A percentile compares a stretch with the other conserved stretches of the same genome.
These are phyloP conservation scores for Botrytis tulipae DNA, from an alignment of 2,329 filamentous ascomycete genomes.

Conservation along the genomic window DNA sequence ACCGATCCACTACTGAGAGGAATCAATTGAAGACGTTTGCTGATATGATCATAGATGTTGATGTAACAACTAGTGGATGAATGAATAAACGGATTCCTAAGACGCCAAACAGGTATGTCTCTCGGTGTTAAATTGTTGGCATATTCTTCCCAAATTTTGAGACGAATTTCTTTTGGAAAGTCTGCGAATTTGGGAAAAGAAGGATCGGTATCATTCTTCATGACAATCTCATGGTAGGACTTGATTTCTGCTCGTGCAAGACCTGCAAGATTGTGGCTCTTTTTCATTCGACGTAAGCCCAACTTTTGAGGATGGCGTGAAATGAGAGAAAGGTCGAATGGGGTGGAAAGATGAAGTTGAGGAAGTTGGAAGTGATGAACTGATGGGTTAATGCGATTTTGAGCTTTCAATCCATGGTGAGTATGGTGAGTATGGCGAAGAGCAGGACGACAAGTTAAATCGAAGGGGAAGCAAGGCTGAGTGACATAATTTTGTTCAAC, in stretches of 20 bases:
- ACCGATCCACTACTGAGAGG: not conserved
- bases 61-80: not conserved
- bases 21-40: not conserved
- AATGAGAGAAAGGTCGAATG: not conserved
- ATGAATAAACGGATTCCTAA: not conserved
- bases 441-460: not conserved
- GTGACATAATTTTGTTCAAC: not conserved
- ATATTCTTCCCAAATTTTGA: not conserved
- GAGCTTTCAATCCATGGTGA: not conserved
- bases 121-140: not conserved
- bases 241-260: not conserved
- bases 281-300: not conserved
- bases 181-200: not conserved
- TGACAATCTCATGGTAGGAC: not conserved
- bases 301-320: not conserved
- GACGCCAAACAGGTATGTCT: slow-evolving; percentile 3
- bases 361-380: not conserved
- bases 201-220: not conserved
- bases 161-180: not conserved
- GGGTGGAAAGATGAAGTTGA: not conserved
- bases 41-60: not conserved
- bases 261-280: not conserved
- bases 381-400: not conserved
- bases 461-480: not conserved
- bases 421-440: no score